Evolutionary conservation across 768 basidiomycete genomes (phyloP).

Genomic region (Tephrocybe rancida): DNA sequence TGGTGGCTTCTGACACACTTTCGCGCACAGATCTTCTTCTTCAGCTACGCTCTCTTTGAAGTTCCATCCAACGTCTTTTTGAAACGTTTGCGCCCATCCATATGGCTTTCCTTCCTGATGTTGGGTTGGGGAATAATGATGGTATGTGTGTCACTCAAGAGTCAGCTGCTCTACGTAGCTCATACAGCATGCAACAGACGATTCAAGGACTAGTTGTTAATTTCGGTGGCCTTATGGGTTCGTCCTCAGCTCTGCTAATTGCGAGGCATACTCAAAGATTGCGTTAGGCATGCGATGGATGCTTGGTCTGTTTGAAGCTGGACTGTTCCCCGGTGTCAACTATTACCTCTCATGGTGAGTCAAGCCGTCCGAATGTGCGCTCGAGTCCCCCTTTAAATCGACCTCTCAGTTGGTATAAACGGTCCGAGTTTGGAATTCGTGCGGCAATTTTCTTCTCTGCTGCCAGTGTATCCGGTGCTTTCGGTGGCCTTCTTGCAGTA

Average conservation of each 20-base stretch:
- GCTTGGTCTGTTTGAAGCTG: constrained; percentile 76
- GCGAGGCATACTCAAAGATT: neutral
- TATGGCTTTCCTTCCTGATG: constrained; percentile 80
- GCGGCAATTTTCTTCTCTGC: constrained; percentile 76
- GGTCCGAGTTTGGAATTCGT: constrained; percentile 73
- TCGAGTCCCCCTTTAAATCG: neutral
- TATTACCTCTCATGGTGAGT: constrained; percentile 75
- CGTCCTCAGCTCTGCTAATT: constrained; percentile 15
- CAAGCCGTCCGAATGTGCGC: neutral
- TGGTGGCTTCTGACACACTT: neutral
- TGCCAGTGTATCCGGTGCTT: constrained; percentile 82
- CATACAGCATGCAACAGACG: constrained; percentile 48
- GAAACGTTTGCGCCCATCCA: constrained; percentile 72
- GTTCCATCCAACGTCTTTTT: constrained; percentile 76
- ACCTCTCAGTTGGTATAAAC: constrained; percentile 51
- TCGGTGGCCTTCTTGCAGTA: constrained; percentile 76
- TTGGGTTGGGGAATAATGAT: constrained; percentile 75
- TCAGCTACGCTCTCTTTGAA: constrained; percentile 75
- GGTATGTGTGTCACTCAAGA: constrained; percentile 39
- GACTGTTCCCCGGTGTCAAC: constrained; percentile 63
- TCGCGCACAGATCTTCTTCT: constrained; percentile 44
- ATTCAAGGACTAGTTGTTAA: constrained; percentile 72
- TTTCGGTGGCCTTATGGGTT: constrained; percentile 69
- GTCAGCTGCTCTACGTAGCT: constrained; percentile 11
- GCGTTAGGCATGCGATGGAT: constrained; percentile 68